Evolutionary conservation across 805 yeast genomes (phyloP), one percentile per base, ranked within the genome.

Genomic region (Teunomyces gatunensis): DNA sequence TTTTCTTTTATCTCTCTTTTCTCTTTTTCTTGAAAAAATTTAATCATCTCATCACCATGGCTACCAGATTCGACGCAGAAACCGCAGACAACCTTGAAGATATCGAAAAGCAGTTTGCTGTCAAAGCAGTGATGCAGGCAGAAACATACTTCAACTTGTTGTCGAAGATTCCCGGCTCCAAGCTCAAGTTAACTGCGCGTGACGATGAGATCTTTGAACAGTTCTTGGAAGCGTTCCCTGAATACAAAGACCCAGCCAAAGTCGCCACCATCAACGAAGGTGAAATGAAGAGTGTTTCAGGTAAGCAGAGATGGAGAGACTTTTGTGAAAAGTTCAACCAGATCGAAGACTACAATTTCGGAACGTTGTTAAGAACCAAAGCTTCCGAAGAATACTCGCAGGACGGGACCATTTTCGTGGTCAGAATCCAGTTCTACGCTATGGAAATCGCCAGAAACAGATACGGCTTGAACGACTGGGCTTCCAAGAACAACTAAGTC

Each of bases 21-120:
- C 37, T 17, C 21, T 34, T 7, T 34, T 15, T 18, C 11, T 12
- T 11, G 20, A 18, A 41, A 41, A 41, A 39, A 39, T 48, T 45
- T 32, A 6, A 32, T 7, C 37, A 35, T 35, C 39, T 36, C 44
- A 32, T 23, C 48, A 44, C 12, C 39, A 69, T 66, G 73, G 57
- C 69, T 39, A 59, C 71, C 13, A 68, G 67, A 48, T 89, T 89
- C 63, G 80, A 85, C 60, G 91, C 99, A 15, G 96, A 94, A 61
- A 79, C 77, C 49, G 97, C 99, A 40, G 97, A 94, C 52, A 94
- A 94, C 74, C 76, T 89, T 59, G 98, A 92, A 69, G 96, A 89
- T 59, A 89, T 94, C 61, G 99, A 94, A 70, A 89, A 83, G 78
- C 98, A 94, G 73, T 94, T 94, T 63, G 98, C 99, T 36, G 99